Evolutionary conservation across 148 eudicot genomes (phyloP).

Genomic region (Silene uniflora): DNA sequence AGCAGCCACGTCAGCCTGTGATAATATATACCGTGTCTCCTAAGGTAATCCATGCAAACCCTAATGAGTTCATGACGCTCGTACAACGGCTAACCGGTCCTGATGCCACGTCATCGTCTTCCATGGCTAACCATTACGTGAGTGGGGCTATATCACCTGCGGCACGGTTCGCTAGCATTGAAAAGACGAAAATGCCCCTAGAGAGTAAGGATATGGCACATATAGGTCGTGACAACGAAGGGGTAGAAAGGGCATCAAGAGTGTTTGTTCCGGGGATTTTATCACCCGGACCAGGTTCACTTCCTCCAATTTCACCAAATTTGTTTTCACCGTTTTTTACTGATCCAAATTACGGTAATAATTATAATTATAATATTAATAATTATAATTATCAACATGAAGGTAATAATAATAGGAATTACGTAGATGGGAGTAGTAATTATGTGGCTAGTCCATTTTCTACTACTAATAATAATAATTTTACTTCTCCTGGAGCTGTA

Average conservation of each 20-base stretch:
- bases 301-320: slow-evolving; percentile 57
- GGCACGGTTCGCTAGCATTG: slow-evolving; percentile 53
- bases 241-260: background rate
- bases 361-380: too few relatives aligned
- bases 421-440: slow-evolving; percentile 23
- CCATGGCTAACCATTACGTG: background rate
- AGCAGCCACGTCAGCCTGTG: slow-evolving; percentile 57
- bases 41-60: slow-evolving; percentile 76
- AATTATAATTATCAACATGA: too few relatives aligned
- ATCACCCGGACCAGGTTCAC: slow-evolving; percentile 68
- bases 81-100: slow-evolving; percentile 86
- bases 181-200: slow-evolving; percentile 41
- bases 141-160: slow-evolving; percentile 54
- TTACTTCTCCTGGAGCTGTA: slow-evolving; percentile 48
- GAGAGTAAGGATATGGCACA: slow-evolving; percentile 20
- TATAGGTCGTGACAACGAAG: too few relatives aligned
- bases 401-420: slow-evolving; percentile 3
- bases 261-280: slow-evolving; percentile 58
- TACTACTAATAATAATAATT: slow-evolving; percentile 13
- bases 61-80: slow-evolving; percentile 75
- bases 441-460: slow-evolving; percentile 47
- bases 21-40: slow-evolving; percentile 89
- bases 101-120: slow-evolving; percentile 22
- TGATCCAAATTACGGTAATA: slow-evolving; percentile 29
- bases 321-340: slow-evolving; percentile 54